Percentiles rank a stretch among this genome's conserved stretches.
These are phyloP conservation scores for Mycosphaerella sp. DNA, from an alignment of 2,329 filamentous ascomycete genomes.

Conservation along the genomic window DNA sequence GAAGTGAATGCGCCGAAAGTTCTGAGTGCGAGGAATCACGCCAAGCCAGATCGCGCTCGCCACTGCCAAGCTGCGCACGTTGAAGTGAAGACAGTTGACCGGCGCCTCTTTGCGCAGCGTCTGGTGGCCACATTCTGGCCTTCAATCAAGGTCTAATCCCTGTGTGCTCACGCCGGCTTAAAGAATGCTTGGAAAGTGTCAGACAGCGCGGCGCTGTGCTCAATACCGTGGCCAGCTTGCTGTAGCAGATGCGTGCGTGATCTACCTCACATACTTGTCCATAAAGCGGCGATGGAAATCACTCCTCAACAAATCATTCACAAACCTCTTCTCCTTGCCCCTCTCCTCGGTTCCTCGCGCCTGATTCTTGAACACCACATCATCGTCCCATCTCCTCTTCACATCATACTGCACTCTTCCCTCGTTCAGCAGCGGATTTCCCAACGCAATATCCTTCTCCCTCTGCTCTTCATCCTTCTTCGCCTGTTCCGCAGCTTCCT, in stretches of 20 bases:
- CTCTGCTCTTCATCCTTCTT: conserved; percentile 74
- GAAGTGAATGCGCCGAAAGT: no score
- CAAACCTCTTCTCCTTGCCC: conserved; percentile 67
- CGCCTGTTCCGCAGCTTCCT: conserved; percentile 74
- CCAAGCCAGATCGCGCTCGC: no score
- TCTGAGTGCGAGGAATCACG: no score
- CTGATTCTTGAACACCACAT: conserved; percentile 99
- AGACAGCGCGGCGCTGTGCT: not conserved
- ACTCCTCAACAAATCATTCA: conserved; percentile 88
- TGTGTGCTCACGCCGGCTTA: not conserved
- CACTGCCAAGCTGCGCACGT: no score
- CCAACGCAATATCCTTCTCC: conserved; percentile 81
- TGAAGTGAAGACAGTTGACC: no score
- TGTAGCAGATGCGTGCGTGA: not conserved
- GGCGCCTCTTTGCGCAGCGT: no score
- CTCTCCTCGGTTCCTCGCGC: conserved; percentile 90
- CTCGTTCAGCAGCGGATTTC: conserved; percentile 82
- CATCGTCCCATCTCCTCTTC: conserved; percentile 93
- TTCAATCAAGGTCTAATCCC: no score
- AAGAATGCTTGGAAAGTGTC: no score
- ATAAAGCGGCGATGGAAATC: conserved; percentile 99
- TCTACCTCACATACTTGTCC: conserved; percentile 43
- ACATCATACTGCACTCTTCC: conserved; percentile 74
- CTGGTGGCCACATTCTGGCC: no score
- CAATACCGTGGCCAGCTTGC: not conserved